Evolutionary conservation across 2,329 filamentous ascomycete species (phyloP).

Genomic region (Tolypocladium capitatum): DNA sequence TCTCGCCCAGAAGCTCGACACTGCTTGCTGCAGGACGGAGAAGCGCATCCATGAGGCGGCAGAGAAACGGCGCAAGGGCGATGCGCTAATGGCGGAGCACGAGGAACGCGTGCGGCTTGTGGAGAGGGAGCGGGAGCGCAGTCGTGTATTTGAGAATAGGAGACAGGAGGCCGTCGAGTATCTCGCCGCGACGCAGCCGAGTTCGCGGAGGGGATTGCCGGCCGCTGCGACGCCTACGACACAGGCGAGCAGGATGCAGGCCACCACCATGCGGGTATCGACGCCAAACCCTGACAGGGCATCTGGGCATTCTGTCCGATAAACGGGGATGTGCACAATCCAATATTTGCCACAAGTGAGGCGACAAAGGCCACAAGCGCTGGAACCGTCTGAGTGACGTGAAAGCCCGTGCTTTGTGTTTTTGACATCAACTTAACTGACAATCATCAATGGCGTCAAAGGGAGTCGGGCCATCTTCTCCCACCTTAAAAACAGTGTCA

Average conservation of each 20-base stretch:
- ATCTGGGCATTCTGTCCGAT: neutral
- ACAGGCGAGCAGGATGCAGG: constrained; percentile 6
- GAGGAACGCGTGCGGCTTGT: constrained; percentile 26
- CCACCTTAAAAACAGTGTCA: neutral
- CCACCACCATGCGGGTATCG: constrained; percentile 5
- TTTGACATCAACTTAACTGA: too few relatives aligned
- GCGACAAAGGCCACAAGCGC: too few relatives aligned
- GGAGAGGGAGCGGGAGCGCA: constrained; percentile 34
- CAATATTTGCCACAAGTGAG: too few relatives aligned
- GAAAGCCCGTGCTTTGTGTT: too few relatives aligned
- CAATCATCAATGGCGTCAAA: too few relatives aligned
- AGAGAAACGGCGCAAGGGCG: constrained; percentile 26
- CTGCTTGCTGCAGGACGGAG: constrained; percentile 31
- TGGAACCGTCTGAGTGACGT: too few relatives aligned
- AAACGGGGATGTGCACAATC: too few relatives aligned
- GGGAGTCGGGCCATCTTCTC: too few relatives aligned
- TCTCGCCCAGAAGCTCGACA: constrained; percentile 33
- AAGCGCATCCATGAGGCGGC: constrained; percentile 25
- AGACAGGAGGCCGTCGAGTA: constrained; percentile 31
- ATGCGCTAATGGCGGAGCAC: constrained; percentile 31
- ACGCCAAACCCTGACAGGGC: constrained; percentile 11
- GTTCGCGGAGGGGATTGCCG: constrained; percentile 17
- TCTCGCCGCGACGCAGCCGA: constrained; percentile 16
- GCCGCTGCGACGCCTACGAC: constrained; percentile 11
- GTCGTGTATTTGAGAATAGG: constrained; percentile 33